Conservation (phyloP, 805 yeast genomes). For the Pichia phayaonensis region DNA sequence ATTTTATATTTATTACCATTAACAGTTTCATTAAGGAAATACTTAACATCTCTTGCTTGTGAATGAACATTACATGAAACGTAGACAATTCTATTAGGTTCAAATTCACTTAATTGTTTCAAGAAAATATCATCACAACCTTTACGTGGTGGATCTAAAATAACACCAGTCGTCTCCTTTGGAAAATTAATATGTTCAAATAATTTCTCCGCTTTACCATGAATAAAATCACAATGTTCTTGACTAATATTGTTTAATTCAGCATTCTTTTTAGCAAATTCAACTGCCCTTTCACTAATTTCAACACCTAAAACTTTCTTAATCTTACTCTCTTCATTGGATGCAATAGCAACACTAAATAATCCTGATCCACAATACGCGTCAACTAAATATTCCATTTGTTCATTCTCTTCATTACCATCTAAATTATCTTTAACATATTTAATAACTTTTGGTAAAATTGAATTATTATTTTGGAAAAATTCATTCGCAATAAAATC, state of each 20-base stretch:
- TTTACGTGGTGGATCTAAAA: conserved; percentile 94
- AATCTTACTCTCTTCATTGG: conserved; percentile 41
- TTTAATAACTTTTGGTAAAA: conserved; percentile 71
- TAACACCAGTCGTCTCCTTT: conserved; percentile 70
- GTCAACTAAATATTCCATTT: conserved; percentile 63
- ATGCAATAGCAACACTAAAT: conserved; percentile 79
- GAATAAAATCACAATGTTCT: conserved; percentile 72
- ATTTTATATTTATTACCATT: conserved; percentile 59
- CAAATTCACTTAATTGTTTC: conserved; percentile 74
- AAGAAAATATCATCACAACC: conserved; percentile 90
- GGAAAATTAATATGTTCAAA: conserved; percentile 77
- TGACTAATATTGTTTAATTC: conserved; percentile 50
- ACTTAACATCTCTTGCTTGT: conserved; percentile 90
- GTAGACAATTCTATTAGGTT: conserved; percentile 85
- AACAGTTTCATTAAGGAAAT: conserved; percentile 60
- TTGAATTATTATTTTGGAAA: conserved; percentile 92
- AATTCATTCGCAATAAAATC: conserved; percentile 92
- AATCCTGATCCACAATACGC: conserved; percentile 96
- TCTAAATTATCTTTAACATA: conserved; percentile 71
- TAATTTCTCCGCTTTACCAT: conserved; percentile 87
- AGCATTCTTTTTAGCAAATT: conserved; percentile 81
- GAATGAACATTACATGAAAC: conserved; percentile 97
- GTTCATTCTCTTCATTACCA: conserved; percentile 5
- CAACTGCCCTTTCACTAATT: conserved; percentile 83
- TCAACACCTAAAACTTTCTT: conserved; percentile 88